These are phyloP conservation scores for Coemansia sp. DNA, from an alignment of 192 early-diverging fungal genomes.

Conservation along the genomic window DNA sequence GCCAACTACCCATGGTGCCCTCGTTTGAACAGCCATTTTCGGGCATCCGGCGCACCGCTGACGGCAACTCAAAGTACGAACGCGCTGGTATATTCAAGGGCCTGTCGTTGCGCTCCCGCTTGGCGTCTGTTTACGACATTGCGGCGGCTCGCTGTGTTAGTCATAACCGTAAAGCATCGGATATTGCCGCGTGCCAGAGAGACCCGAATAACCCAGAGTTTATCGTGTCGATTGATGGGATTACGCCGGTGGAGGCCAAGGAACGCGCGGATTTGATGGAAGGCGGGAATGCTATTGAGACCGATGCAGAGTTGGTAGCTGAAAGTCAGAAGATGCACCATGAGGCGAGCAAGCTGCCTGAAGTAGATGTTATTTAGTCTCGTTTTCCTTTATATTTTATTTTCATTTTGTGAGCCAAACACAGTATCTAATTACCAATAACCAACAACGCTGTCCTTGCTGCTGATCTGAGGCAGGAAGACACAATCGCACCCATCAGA, in stretches of 20 bases:
- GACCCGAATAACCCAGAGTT: constrained; percentile 52
- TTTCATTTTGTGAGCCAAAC: background rate
- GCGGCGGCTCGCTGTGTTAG: constrained; percentile 37
- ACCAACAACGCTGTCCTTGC: no score
- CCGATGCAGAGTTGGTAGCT: background rate
- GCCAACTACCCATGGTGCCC: constrained; percentile 45
- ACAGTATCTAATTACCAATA: background rate
- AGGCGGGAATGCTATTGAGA: background rate
- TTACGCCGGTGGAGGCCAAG: constrained; percentile 2
- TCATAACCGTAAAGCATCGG: constrained; percentile 23
- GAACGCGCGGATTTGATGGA: constrained; percentile 1
- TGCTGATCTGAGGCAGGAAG: no score
- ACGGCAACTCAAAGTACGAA: constrained; percentile 34
- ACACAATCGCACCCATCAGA: no score
- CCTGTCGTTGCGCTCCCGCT: constrained; percentile 27
- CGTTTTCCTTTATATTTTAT: background rate
- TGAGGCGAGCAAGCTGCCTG: background rate
- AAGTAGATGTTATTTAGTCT: background rate
- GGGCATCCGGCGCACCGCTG: constrained; percentile 31
- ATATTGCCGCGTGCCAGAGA: constrained; percentile 44
- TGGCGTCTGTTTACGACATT: constrained; percentile 36
- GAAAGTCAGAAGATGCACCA: constrained; percentile 1
- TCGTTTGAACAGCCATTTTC: constrained; percentile 43
- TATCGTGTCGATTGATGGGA: constrained; percentile 35
- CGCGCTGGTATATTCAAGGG: constrained; percentile 43